Evolutionary conservation across 2,329 filamentous ascomycete species (phyloP).

Genomic region (Tympanopsis confertula): DNA sequence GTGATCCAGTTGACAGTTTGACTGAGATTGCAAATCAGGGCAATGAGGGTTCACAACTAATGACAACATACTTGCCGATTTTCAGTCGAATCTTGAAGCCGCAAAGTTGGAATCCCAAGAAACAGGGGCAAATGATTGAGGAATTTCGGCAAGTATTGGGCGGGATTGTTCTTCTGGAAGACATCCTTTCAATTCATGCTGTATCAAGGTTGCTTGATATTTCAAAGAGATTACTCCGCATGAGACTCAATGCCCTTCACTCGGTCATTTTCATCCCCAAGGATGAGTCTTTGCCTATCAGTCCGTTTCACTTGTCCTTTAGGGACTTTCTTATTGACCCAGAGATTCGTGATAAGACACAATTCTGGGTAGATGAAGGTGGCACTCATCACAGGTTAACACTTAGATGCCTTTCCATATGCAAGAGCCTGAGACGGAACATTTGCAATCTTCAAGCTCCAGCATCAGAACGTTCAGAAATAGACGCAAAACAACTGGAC

Average conservation of each 20-base stretch:
- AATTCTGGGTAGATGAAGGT: conserved; percentile 17
- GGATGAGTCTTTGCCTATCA: conserved; percentile 4
- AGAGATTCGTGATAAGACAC: conserved; percentile 3
- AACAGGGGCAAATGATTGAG: too few relatives aligned
- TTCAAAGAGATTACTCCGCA: conserved; percentile 2
- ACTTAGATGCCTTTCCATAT: conserved; percentile 5
- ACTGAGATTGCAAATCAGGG: too few relatives aligned
- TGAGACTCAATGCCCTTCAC: conserved; percentile 6
- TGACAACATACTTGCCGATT: conserved; percentile 13
- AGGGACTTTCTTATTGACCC: conserved; percentile 16
- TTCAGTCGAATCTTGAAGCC: too few relatives aligned
- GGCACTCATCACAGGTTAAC: conserved; percentile 7
- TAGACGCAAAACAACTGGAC: background rate
- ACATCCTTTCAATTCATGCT: conserved; percentile 8
- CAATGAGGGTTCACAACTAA: too few relatives aligned
- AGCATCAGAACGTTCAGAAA: conserved; percentile 3
- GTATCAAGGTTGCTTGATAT: conserved; percentile 7
- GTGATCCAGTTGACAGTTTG: conserved; percentile 5
- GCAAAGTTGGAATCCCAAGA: too few relatives aligned
- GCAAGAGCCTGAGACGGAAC: conserved; percentile 7
- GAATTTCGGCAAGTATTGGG: conserved; percentile 11
- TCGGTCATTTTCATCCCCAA: conserved; percentile 9
- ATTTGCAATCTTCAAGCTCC: conserved; percentile 8
- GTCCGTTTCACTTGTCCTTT: conserved; percentile 15
- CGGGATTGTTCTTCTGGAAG: conserved; percentile 9